phyloP scores from a whole-genome alignment of 2,329 filamentous ascomycete species.

The Dothideomycetes sp. region DNA sequence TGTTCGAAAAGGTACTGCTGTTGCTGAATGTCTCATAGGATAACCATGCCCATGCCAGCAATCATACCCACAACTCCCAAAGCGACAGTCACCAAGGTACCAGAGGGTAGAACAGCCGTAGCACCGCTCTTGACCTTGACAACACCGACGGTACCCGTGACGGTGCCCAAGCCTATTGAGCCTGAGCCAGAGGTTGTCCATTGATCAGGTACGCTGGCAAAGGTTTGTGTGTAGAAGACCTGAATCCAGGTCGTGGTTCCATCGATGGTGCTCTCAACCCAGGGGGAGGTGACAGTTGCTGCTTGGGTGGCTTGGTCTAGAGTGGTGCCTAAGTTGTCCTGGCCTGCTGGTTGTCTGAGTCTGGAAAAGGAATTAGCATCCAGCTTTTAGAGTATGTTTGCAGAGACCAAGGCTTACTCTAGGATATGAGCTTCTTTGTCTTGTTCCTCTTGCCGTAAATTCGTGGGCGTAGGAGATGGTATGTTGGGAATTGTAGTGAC shows the following conservation, averaged over 20 bases:
- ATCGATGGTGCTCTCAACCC: conserved; percentile 11
- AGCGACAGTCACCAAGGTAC: conserved; percentile 1
- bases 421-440: no score
- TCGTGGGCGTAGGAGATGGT: no score
- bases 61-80: conserved; percentile 1
- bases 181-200: conserved; percentile 15
- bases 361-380: conserved; percentile 6
- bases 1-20: no score
- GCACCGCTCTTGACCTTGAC: neutral
- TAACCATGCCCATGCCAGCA: conserved; percentile 4
- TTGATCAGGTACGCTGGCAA: conserved; percentile 18
- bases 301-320: conserved; percentile 8
- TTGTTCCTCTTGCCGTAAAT: no score
- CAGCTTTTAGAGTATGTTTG: neutral
- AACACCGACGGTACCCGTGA: conserved; percentile 7
- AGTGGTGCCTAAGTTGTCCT: conserved; percentile 10
- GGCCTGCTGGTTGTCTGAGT: conserved; percentile 12
- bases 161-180: conserved; percentile 18
- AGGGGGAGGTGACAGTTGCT: conserved; percentile 16
- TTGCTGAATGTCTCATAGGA: no score
- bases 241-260: conserved; percentile 13
- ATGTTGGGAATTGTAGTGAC: no score
- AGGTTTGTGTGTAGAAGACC: conserved; percentile 21
- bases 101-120: conserved; percentile 1
- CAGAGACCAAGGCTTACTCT: no score